phyloP scores from a whole-genome alignment of 169 alveolate genomes.

The Cryptosporidium andersoni region DNA sequence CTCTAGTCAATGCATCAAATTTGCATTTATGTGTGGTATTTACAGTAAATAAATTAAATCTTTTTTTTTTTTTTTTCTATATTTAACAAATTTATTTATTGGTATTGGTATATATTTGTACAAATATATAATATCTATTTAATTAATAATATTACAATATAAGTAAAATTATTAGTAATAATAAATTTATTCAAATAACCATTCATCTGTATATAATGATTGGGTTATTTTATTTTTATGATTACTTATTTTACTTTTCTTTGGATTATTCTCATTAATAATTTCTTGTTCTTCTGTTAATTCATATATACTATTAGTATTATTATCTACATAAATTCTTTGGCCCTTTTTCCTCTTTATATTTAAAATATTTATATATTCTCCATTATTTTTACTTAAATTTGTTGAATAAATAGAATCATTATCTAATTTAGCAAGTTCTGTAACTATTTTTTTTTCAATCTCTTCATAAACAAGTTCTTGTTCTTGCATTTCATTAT shows the following conservation, averaged over 20 bases:
- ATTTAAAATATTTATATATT: neutral
- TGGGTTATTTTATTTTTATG: neutral
- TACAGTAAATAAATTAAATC: neutral
- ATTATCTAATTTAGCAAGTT: constrained; percentile 5
- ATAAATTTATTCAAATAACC: constrained; percentile 43
- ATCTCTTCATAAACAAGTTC: too few relatives aligned
- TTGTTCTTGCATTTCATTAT: neutral
- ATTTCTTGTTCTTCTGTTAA: constrained; percentile 1
- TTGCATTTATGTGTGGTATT: neutral
- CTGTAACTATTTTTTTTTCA: neutral
- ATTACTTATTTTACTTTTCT: neutral
- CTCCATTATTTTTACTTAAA: constrained; percentile 44
- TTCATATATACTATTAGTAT: too few relatives aligned
- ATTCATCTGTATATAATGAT: constrained; percentile 1
- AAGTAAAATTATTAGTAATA: constrained; percentile 20
- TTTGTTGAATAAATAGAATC: constrained; percentile 43
- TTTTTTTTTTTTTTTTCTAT: too few relatives aligned
- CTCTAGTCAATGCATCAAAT: too few relatives aligned
- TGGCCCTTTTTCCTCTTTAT: neutral
- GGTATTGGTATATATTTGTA: too few relatives aligned
- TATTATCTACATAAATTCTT: too few relatives aligned
- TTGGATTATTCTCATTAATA: neutral
- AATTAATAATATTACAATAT: neutral
- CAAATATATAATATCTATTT: neutral
- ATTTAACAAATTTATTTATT: too few relatives aligned